Base-by-base conservation (phyloP, 805 yeast species). In the Candida loeiensis region DNA sequence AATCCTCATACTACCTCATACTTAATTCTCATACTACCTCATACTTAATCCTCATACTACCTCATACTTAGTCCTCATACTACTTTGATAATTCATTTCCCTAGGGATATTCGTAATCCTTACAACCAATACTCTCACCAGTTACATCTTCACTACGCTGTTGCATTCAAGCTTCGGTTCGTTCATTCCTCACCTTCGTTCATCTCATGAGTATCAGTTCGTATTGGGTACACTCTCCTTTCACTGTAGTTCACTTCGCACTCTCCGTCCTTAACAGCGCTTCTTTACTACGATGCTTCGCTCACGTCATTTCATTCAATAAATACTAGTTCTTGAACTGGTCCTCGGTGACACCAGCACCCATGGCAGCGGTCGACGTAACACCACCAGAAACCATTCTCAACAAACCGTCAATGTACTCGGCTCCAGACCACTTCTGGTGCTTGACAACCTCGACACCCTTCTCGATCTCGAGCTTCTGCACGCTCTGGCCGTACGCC, bases 351-450 rank as follows among this genome's bases (percentile, higher is more conserved):
- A 91, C 97, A 73, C 98, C 98, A 46, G 83, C 83, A 59, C 97
- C 97, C 97, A 91, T 91, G 36, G 98, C 97, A 50, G 97, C 95
- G 36, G 98, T 91, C 14, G 95, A 83, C 37, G 90, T 76, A 43
- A 90, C 85, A 70, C 98, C 98, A 55, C 97, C 97, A 41, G 93
- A 82, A 18, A 89, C 93, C 66, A 88, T 73, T 66, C 83, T 89
- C 64, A 91, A 80, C 58, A 91, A 73, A 45, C 87, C 82, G 66
- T 91, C 98, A 58, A 91, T 84, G 72, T 88, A 90, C 68, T 87
- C 95, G 21, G 98, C 98, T 61, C 98, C 98, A 31, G 96, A 88
- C 98, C 98, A 91, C 66, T 90, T 88, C 69, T 91, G 98, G 67
- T 91, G 98, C 75, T 89, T 91, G 48, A 91, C 95, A 44, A 91